phyloP scores from a whole-genome alignment of 2,329 filamentous ascomycete genomes.

The Nothopassalora personata region DNA sequence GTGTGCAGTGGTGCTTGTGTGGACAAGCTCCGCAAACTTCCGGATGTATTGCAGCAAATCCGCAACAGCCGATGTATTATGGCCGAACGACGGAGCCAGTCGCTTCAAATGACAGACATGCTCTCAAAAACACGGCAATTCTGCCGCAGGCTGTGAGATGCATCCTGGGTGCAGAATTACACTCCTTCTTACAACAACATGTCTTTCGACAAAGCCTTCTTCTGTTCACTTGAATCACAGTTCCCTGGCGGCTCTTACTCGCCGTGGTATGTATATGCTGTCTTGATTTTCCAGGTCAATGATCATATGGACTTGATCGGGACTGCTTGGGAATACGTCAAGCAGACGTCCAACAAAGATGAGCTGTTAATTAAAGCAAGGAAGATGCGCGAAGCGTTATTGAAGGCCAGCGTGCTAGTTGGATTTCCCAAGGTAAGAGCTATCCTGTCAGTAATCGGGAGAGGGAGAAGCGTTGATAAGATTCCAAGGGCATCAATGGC shows the following conservation, averaged over 20 bases:
- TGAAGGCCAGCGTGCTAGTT: conserved; percentile 16
- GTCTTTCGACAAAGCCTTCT: conserved; percentile 12
- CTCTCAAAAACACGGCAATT: neutral
- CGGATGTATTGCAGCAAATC: neutral
- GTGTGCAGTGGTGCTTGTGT: neutral
- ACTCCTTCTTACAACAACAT: conserved; percentile 1
- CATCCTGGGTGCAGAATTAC: neutral
- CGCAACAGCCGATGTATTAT: neutral
- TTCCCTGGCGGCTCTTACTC: conserved; percentile 8
- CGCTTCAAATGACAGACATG: neutral
- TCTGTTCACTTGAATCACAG: conserved; percentile 11
- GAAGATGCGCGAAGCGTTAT: conserved; percentile 13
- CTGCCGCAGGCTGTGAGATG: neutral
- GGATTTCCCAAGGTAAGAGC: conserved; percentile 16
- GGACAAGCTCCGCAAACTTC: neutral
- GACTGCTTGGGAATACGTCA: conserved; percentile 9
- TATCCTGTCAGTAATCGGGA: neutral
- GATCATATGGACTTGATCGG: conserved; percentile 18
- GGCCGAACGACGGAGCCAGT: neutral
- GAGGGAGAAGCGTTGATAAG: neutral
- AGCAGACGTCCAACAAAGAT: neutral
- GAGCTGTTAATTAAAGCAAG: conserved; percentile 12
- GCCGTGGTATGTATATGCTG: conserved; percentile 17
- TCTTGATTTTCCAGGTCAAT: conserved; percentile 15
- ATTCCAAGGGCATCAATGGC: conserved; percentile 14